phyloP scores from a whole-genome alignment of 225 moss, liverwort and hornwort species.

The Climacium dendroides region DNA sequence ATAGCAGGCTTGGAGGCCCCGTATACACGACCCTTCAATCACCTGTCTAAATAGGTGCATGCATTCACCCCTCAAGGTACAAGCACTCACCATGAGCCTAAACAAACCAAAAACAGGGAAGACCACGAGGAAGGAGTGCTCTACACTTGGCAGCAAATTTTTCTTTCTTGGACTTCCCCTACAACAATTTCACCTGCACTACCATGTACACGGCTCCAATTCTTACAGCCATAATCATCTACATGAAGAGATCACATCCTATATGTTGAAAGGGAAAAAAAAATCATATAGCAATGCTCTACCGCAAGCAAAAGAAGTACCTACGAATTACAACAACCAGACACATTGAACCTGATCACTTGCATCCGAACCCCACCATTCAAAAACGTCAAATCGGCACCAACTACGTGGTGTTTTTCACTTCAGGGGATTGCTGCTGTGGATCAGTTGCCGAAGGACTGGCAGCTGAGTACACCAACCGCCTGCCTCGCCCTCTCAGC shows the following conservation, averaged over 20 bases:
- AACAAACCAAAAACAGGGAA: neutral
- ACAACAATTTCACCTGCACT: neutral
- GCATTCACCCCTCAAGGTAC: neutral
- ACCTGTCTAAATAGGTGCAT: neutral
- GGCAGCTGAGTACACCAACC: constrained; percentile 31
- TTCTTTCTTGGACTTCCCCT: neutral
- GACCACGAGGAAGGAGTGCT: neutral
- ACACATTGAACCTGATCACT: neutral
- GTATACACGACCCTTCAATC: neutral
- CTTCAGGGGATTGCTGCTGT: neutral
- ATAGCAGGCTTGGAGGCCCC: neutral
- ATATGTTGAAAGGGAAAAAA: neutral
- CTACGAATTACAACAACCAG: neutral
- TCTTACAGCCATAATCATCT: neutral
- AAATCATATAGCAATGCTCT: neutral
- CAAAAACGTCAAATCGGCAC: neutral
- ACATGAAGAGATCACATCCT: neutral
- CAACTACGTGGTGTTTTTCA: neutral
- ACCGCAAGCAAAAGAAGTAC: neutral
- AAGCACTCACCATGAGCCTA: neutral
- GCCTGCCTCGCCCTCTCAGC: constrained; percentile 16
- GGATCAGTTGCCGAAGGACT: constrained; percentile 6
- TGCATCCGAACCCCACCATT: neutral
- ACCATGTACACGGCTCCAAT: constrained; percentile 1
- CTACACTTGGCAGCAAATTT: neutral